Evolutionary conservation across 345 rosid genomes (phyloP).

Genomic region (Carallia pectinifolia): DNA sequence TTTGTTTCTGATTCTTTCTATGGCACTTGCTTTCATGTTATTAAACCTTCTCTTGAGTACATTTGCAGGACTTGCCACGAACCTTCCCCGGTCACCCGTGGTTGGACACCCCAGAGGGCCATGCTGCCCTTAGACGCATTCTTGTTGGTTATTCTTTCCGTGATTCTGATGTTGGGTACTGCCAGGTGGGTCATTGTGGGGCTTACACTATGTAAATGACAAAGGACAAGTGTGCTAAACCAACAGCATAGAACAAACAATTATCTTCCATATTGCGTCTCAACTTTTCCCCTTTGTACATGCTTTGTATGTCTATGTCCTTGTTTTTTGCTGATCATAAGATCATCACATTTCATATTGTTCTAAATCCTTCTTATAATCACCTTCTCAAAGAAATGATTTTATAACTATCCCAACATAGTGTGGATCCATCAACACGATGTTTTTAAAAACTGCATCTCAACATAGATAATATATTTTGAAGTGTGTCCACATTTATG

Average conservation of each 20-base stretch:
- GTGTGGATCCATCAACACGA: no score
- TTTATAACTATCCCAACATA: background rate
- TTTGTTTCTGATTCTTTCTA: background rate
- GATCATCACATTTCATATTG: background rate
- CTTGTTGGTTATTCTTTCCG: slow-evolving; percentile 97
- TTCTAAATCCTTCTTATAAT: background rate
- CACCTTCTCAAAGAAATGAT: background rate
- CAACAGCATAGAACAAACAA: background rate
- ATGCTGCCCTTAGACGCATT: slow-evolving; percentile 86
- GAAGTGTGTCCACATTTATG: background rate
- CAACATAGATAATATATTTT: background rate
- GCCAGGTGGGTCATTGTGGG: slow-evolving; percentile 65
- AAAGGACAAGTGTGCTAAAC: background rate
- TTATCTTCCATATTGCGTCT: background rate
- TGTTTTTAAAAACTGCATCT: background rate
- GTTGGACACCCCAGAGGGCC: slow-evolving; percentile 98
- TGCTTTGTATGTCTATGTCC: no score
- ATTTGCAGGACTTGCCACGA: slow-evolving; percentile 82
- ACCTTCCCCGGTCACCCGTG: slow-evolving; percentile 99
- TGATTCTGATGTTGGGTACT: slow-evolving; percentile 99
- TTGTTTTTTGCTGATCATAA: no score
- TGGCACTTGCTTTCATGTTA: background rate
- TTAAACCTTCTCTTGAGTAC: slow-evolving; percentile 12
- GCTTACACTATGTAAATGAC: background rate
- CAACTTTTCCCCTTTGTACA: no score